Conservation (phyloP, 2,329 filamentous ascomycete genomes). For the Purpureocillium takamizusanense region DNA sequence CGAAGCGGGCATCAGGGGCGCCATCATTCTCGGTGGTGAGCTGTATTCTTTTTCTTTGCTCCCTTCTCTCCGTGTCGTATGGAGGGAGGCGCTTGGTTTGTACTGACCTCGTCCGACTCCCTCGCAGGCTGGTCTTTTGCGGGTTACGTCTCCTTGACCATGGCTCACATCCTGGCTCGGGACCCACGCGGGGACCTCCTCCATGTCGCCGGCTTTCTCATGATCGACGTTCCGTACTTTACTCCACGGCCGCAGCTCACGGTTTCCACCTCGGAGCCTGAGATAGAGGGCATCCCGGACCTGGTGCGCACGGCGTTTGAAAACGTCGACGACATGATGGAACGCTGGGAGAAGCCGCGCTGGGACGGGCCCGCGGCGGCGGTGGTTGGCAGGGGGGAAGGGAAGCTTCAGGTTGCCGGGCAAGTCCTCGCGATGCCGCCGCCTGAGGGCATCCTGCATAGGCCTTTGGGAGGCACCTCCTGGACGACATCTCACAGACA, state of each 20-base stretch:
- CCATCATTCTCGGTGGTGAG: constrained; percentile 17
- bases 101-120: background rate
- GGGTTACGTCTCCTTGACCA: constrained; percentile 15
- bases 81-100: too few relatives aligned
- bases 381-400: too few relatives aligned
- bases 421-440: constrained; percentile 8
- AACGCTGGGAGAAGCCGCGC: constrained; percentile 17
- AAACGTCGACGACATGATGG: constrained; percentile 20
- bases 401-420: constrained; percentile 9
- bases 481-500: constrained; percentile 9
- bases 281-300: constrained; percentile 12
- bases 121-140: constrained; percentile 22
- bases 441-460: constrained; percentile 12
- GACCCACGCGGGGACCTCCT: constrained; percentile 11
- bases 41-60: too few relatives aligned
- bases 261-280: constrained; percentile 8
- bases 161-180: constrained; percentile 15
- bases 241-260: constrained; percentile 10
- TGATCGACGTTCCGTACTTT: constrained; percentile 20
- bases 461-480: too few relatives aligned
- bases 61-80: too few relatives aligned
- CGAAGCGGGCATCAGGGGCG: constrained; percentile 13
- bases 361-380: constrained; percentile 12
- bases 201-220: constrained; percentile 15
- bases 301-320: constrained; percentile 18